Evolutionary conservation across 257 asterid genomes (phyloP).

Genomic region (Solanum sejunctum): DNA sequence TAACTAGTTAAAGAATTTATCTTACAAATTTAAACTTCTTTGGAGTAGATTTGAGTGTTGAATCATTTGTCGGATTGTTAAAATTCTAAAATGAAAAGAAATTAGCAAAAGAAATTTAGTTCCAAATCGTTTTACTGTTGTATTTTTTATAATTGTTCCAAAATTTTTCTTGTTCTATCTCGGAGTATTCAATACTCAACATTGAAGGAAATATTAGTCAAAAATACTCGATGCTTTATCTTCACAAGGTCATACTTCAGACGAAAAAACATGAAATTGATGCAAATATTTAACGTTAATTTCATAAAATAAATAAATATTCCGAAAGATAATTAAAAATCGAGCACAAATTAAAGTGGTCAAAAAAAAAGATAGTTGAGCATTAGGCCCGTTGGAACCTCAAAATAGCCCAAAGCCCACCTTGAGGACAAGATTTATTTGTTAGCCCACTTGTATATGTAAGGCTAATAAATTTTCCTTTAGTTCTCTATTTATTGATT

Average conservation of each 20-base stretch:
- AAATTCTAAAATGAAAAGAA: too few species aligned
- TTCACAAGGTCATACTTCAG: not conserved
- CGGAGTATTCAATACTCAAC: too few species aligned
- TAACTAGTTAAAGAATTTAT: not conserved
- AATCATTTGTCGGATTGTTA: too few species aligned
- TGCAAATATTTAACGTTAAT: accelerated
- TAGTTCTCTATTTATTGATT: not conserved
- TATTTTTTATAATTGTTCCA: too few species aligned
- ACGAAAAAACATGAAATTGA: not conserved
- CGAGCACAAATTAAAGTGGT: not conserved
- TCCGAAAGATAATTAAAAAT: not conserved
- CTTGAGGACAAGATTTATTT: not conserved
- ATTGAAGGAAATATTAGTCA: too few species aligned
- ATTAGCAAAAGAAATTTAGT: too few species aligned
- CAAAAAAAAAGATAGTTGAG: not conserved
- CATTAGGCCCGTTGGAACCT: not conserved
- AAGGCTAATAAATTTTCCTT: not conserved
- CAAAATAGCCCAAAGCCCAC: not conserved
- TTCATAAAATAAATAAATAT: not conserved
- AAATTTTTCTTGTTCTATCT: too few species aligned
- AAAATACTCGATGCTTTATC: not conserved
- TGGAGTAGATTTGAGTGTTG: too few species aligned
- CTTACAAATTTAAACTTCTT: too few species aligned
- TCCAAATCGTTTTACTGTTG: too few species aligned
- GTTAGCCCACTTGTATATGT: not conserved